A percentile compares a stretch with the other conserved stretches of the same genome.
phyloP scores from a whole-genome alignment of 148 eudicot genomes.

The Amaranthus hypochondriacus region DNA sequence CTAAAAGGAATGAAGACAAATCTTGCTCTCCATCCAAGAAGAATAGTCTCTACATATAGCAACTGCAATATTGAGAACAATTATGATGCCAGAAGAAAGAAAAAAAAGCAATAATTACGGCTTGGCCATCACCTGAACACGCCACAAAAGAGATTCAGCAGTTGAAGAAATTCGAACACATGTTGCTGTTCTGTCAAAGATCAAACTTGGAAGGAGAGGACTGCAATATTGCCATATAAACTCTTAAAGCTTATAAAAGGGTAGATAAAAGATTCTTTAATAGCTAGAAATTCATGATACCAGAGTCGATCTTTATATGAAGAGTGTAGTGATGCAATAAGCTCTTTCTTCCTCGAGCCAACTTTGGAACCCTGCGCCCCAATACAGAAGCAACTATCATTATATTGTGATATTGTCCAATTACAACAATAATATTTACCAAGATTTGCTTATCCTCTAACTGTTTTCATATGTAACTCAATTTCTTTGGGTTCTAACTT shows the following conservation, averaged over 20 bases:
- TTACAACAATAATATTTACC: not conserved
- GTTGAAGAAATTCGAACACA: slow-evolving; percentile 56
- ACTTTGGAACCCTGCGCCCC: slow-evolving; percentile 43
- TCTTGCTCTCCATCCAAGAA: slow-evolving; percentile 87
- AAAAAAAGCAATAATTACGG: not conserved
- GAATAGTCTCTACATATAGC: slow-evolving; percentile 72
- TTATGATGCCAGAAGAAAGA: not conserved
- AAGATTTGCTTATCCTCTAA: not conserved
- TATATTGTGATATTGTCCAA: slow-evolving; percentile 8
- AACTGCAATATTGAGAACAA: slow-evolving; percentile 17
- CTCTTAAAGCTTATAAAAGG: not conserved
- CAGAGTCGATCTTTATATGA: slow-evolving; percentile 47
- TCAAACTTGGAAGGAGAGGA: slow-evolving; percentile 36
- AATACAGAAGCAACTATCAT: slow-evolving; percentile 9
- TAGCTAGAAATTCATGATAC: slow-evolving; percentile 30
- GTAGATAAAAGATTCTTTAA: not conserved
- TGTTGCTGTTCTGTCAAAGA: slow-evolving; percentile 50
- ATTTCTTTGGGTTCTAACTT: not conserved
- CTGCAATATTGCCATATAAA: slow-evolving; percentile 39
- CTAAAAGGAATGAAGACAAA: slow-evolving; percentile 75
- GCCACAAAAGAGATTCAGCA: slow-evolving; percentile 85
- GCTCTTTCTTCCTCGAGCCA: slow-evolving; percentile 68
- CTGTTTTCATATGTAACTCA: too few species aligned
- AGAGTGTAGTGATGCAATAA: slow-evolving; percentile 52
- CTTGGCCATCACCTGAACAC: slow-evolving; percentile 59